Conservation (phyloP, 306 rosid genomes). For the Vigna unguiculata region DNA sequence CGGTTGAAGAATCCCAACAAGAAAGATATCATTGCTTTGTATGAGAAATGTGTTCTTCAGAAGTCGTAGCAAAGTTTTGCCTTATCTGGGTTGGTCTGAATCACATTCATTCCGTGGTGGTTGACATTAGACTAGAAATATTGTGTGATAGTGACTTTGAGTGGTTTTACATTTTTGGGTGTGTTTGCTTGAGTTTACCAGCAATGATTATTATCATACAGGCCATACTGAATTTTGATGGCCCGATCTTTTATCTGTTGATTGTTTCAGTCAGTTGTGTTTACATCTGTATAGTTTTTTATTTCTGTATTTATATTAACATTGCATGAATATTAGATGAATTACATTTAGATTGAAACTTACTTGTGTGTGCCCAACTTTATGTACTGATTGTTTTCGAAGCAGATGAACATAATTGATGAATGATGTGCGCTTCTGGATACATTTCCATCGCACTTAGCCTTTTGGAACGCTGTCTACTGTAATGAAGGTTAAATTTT, state of each 20-base stretch:
- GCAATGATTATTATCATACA: conserved; percentile 22
- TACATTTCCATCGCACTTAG: too few species aligned
- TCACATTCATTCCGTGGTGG: conserved; percentile 30
- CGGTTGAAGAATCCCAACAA: conserved; percentile 80
- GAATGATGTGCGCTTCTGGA: too few species aligned
- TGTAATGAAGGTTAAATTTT: too few species aligned
- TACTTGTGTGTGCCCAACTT: not conserved
- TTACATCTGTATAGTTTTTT: conserved; percentile 35
- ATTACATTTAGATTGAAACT: conserved; percentile 8
- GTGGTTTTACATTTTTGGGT: conserved; percentile 24
- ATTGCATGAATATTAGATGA: conserved; percentile 29
- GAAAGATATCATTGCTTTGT: conserved; percentile 77
- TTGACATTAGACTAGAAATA: conserved; percentile 40
- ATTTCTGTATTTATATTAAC: conserved; percentile 5
- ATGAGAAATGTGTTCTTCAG: conserved; percentile 77
- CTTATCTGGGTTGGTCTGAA: conserved; percentile 25
- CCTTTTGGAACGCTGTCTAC: too few species aligned
- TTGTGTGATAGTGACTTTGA: not conserved
- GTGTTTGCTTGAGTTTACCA: conserved; percentile 42
- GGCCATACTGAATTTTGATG: conserved; percentile 42
- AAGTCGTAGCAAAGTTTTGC: conserved; percentile 56
- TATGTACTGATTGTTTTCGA: not conserved
- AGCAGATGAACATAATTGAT: not conserved
- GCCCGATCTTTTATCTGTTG: conserved; percentile 32
- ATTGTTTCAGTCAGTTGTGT: conserved; percentile 43